Evolutionary conservation across 495 filamentous ascomycete species (phyloP), one percentile per base, ranked within the genome.

Genomic region (Podospora australis): DNA sequence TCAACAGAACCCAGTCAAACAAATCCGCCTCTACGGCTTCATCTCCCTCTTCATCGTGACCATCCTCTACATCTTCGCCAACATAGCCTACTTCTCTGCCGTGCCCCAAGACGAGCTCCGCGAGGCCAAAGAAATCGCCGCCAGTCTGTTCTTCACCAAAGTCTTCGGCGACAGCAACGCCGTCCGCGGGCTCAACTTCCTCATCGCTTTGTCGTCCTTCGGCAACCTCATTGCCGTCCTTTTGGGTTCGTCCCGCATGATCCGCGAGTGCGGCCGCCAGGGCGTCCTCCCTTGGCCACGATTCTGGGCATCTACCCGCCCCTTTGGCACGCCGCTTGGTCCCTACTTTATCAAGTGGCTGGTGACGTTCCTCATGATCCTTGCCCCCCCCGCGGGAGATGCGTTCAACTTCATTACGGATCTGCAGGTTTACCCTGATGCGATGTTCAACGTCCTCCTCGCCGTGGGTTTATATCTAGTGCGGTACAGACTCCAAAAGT

Each of bases 321-420:
- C 82, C 0, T 84, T 84, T 48, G 78, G 78, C 23, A 84, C 79
- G 3, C 80, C 81, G 0, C 49, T 82, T 0, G 80, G 74, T 0
- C 78, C 81, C 0, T 83, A 82, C 56, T 30, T 74, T 9, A 26
- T 84, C 3, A 77, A 81, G 53, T 86, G 77, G 73, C 44, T 54
- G 1, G 49, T 83, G 30, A 86, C 81, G 0, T 43, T 81, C 5
- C 35, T 86, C 30, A 81, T 84, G 78, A 84, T 84, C 19, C 53
- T 84, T 0, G 81, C 79, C 1, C 81, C 80, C 3, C 82, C 81
- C 0, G 79, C 80, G 2, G 82, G 82, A 5, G 81, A 85, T 62
- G 81, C 80, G 10, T 86, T 84, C 63, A 79, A 83, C 42, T 83
- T 84, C 49, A 59, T 83, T 7, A 72, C 78, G 32, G 75, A 80